Conservation (phyloP, 495 filamentous ascomycete species). For the Hapsidospora chrysogenum region DNA sequence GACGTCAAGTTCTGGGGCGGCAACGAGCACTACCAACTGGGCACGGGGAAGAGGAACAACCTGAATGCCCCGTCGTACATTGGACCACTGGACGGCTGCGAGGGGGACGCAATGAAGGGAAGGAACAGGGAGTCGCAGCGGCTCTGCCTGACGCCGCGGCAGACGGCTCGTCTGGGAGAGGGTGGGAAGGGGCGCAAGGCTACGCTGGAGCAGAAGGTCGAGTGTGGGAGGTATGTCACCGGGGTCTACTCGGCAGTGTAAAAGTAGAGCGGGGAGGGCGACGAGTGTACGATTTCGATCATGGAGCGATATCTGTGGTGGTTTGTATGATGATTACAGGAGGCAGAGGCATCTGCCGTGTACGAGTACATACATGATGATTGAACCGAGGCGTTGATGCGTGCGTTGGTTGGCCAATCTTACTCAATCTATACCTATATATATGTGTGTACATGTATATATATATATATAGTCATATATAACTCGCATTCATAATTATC, state of each 20-base stretch:
- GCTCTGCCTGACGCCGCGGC: conserved; percentile 71
- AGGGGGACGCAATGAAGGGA: conserved; percentile 26
- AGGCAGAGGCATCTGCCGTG: too few relatives aligned
- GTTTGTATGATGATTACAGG: too few relatives aligned
- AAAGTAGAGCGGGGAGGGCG: conserved; percentile 6
- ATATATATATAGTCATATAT: background rate
- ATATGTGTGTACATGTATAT: background rate
- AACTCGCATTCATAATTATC: too few relatives aligned
- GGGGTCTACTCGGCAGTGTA: conserved; percentile 51
- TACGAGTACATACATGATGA: too few relatives aligned
- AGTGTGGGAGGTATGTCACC: conserved; percentile 71
- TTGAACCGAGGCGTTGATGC: too few relatives aligned
- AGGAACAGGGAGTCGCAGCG: conserved; percentile 47
- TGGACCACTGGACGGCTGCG: conserved; percentile 45
- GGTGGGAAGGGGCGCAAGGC: conserved; percentile 48
- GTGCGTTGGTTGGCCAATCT: too few relatives aligned
- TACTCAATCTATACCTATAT: too few relatives aligned
- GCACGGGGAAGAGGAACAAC: conserved; percentile 80
- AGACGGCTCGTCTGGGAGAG: conserved; percentile 44
- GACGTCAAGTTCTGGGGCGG: conserved; percentile 89
- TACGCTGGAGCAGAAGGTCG: conserved; percentile 71
- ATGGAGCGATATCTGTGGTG: background rate
- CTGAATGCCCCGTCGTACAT: conserved; percentile 57
- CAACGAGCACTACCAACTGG: conserved; percentile 86
- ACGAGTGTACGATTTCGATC: background rate